Conservation (phyloP, 2,329 filamentous ascomycete genomes). For the Colletotrichum cereale region DNA sequence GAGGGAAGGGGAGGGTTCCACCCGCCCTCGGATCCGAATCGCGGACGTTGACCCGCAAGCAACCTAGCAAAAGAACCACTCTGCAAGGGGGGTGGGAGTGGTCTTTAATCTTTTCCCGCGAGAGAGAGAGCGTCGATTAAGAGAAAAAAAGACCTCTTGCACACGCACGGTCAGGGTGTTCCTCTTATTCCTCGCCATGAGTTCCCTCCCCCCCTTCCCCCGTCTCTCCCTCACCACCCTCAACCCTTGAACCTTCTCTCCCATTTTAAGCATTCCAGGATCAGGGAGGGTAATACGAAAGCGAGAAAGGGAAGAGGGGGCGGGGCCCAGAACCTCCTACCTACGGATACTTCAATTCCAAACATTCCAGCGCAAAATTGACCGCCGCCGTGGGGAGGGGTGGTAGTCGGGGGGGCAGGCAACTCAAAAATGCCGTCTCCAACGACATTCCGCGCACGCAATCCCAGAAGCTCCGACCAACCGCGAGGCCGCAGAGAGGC, state of each 20-base stretch:
- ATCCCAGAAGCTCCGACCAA: neutral
- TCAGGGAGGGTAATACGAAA: neutral
- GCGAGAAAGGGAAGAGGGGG: neutral
- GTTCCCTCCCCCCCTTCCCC: neutral
- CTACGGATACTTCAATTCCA: no score
- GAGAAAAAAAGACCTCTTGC: neutral
- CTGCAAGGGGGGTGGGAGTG: neutral
- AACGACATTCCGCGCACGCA: neutral
- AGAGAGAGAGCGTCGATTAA: neutral
- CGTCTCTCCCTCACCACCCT: neutral
- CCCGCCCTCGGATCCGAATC: neutral
- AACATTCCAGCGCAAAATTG: slow-evolving; percentile 8
- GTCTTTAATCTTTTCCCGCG: neutral
- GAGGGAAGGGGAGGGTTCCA: neutral
- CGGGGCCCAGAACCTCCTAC: neutral
- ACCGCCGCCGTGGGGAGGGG: neutral
- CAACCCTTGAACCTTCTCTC: neutral
- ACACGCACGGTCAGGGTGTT: neutral
- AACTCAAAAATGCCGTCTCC: no score
- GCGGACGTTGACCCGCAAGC: neutral
- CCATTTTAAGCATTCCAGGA: neutral
- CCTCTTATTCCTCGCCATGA: neutral
- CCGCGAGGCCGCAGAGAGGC: neutral
- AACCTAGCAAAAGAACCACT: neutral
- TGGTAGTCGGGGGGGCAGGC: neutral